Conservation (phyloP, 2,329 filamentous ascomycete species). For the Alternaria triticina region DNA sequence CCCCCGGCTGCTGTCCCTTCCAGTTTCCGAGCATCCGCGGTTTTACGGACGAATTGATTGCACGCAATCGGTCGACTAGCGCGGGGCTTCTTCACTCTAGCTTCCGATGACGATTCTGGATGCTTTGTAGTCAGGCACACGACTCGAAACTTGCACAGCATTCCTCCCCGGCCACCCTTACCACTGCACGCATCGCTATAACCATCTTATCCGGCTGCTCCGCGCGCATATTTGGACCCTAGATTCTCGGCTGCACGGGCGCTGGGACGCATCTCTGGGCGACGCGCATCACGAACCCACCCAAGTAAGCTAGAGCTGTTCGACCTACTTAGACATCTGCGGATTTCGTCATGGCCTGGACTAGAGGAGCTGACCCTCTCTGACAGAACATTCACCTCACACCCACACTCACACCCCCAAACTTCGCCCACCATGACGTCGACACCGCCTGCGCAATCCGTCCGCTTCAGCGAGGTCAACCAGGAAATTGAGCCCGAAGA, state of each 20-base stretch:
- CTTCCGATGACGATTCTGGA: constrained; percentile 27
- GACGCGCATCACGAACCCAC: constrained; percentile 16
- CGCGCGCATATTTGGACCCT: constrained; percentile 13
- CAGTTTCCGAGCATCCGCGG: constrained; percentile 12
- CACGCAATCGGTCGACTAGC: constrained; percentile 5
- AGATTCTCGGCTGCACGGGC: constrained; percentile 4
- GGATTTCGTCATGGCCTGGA: constrained; percentile 28
- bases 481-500: constrained; percentile 48
- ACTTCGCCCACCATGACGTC: constrained; percentile 35
- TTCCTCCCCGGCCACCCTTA: constrained; percentile 3
- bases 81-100: constrained; percentile 18
- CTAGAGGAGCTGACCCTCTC: constrained; percentile 14
- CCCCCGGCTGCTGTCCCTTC: neutral
- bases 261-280: constrained; percentile 14
- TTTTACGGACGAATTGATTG: constrained; percentile 9
- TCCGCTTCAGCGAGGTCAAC: constrained; percentile 50
- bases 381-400: constrained; percentile 9
- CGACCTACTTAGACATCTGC: constrained; percentile 23
- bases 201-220: constrained; percentile 10
- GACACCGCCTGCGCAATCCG: constrained; percentile 33
- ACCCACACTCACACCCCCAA: neutral
- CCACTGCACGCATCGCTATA: constrained; percentile 3
- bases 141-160: constrained; percentile 9
- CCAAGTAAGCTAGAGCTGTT: constrained; percentile 27
- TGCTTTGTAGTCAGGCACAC: constrained; percentile 17